Conservation (phyloP, 768 basidiomycete species). For the Pleurotus platypus region DNA sequence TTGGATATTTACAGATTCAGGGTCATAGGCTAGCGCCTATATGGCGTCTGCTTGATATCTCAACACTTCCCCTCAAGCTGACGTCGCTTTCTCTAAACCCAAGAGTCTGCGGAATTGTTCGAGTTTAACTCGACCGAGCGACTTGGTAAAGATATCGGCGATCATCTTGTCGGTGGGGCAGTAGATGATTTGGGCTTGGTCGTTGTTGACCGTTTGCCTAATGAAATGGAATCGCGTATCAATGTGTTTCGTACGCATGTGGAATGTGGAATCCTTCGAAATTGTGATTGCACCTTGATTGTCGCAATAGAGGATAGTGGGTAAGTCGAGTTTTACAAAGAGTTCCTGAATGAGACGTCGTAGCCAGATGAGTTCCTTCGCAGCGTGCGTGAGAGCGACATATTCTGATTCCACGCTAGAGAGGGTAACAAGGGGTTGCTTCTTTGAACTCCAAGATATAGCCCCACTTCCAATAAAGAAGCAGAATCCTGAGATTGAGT, state of each 20-base stretch:
- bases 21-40: not conserved
- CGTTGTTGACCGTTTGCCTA: constrained; percentile 12
- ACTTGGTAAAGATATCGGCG: constrained; percentile 23
- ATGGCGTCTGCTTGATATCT: not conserved
- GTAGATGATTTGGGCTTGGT: too few species aligned
- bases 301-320: too few species aligned
- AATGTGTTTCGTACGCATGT: constrained; percentile 26
- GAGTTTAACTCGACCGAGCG: constrained; percentile 2
- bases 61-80: constrained; percentile 2
- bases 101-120: not conserved
- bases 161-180: too few species aligned
- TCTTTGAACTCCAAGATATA: too few species aligned
- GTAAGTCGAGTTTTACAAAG: constrained; percentile 10
- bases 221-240: constrained; percentile 23
- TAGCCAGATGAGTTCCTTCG: constrained; percentile 21
- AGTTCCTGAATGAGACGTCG: constrained; percentile 19
- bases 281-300: too few species aligned
- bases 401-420: constrained; percentile 16
- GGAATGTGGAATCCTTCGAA: constrained; percentile 5
- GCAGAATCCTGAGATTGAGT: too few species aligned
- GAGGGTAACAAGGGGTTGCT: constrained; percentile 12
- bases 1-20: too few species aligned
- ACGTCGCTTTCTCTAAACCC: not conserved
- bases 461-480: too few species aligned
- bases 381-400: constrained; percentile 14